Conservation (phyloP, 371 early-diverging fungal species). For the Mitosporidium daphniae region DNA sequence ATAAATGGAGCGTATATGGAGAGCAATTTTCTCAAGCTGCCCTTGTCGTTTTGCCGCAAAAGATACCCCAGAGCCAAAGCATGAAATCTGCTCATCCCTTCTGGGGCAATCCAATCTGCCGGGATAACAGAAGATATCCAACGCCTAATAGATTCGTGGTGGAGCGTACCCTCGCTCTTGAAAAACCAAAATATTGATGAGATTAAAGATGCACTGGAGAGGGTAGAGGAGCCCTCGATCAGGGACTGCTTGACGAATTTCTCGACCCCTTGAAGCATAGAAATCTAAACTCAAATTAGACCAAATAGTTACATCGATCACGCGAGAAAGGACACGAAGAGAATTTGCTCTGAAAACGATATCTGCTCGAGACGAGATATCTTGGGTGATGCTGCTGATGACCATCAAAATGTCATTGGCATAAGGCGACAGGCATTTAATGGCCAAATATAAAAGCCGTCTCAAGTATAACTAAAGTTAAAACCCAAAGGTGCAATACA, state of each 20-base stretch:
- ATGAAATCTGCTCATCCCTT: too few relatives aligned
- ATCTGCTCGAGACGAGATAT: constrained; percentile 22
- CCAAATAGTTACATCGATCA: constrained; percentile 33
- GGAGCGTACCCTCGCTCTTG: too few relatives aligned
- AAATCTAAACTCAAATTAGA: constrained; percentile 13
- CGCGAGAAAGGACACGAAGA: constrained; percentile 62
- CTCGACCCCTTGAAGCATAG: constrained; percentile 72
- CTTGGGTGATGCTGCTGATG: constrained; percentile 64
- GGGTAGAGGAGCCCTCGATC: constrained; percentile 56
- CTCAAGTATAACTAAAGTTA: constrained; percentile 12
- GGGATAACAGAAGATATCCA: too few relatives aligned
- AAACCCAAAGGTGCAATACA: constrained; percentile 9
- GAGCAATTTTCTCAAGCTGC: too few relatives aligned
- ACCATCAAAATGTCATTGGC: constrained; percentile 88
- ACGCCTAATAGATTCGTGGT: too few relatives aligned
- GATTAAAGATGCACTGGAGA: constrained; percentile 61
- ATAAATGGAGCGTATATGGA: too few relatives aligned
- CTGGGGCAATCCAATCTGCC: too few relatives aligned
- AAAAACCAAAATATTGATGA: too few relatives aligned
- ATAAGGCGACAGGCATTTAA: constrained; percentile 57
- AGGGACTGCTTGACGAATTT: constrained; percentile 76
- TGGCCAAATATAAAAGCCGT: constrained; percentile 72
- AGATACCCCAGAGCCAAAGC: constrained; percentile 65
- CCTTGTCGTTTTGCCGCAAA: constrained; percentile 65
- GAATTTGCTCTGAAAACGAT: constrained; percentile 65